Conservation (phyloP, 2,329 filamentous ascomycete species). For the Aspergillus pseudoviridinutans region DNA sequence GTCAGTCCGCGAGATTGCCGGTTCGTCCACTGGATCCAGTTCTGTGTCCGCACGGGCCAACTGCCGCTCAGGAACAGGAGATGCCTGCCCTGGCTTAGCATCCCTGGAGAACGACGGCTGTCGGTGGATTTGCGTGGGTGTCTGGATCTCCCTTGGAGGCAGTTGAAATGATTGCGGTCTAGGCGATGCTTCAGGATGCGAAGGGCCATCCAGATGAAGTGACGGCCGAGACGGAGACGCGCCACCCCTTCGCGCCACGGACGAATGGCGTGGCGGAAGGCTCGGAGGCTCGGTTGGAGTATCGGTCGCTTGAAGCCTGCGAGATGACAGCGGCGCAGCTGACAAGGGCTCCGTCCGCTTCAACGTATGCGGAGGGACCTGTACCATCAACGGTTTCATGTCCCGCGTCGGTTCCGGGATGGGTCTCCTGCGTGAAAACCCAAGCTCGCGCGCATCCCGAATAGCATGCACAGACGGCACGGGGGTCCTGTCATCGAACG, state of each 20-base stretch:
- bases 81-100: constrained; percentile 14
- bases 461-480: constrained; percentile 10
- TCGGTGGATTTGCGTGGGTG: constrained; percentile 18
- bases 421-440: constrained; percentile 25
- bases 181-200: constrained; percentile 11
- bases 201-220: constrained; percentile 8
- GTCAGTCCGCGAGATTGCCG: constrained; percentile 53
- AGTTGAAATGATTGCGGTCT: constrained; percentile 13
- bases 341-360: constrained; percentile 17
- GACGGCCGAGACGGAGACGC: constrained; percentile 22
- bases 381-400: constrained; percentile 30
- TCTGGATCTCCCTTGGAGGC: constrained; percentile 14
- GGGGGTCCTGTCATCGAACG: constrained; percentile 27
- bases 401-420: constrained; percentile 23
- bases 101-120: constrained; percentile 30
- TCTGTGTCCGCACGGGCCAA: constrained; percentile 42
- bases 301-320: constrained; percentile 26
- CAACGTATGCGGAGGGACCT: constrained; percentile 25
- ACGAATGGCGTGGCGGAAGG: constrained; percentile 42
- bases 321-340: constrained; percentile 41
- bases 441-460: constrained; percentile 28
- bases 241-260: constrained; percentile 14
- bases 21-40: constrained; percentile 48
- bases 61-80: constrained; percentile 19
- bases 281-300: constrained; percentile 46